Evolutionary conservation across 345 rosid species (phyloP).

Genomic region (Hypericum androsaemum): DNA sequence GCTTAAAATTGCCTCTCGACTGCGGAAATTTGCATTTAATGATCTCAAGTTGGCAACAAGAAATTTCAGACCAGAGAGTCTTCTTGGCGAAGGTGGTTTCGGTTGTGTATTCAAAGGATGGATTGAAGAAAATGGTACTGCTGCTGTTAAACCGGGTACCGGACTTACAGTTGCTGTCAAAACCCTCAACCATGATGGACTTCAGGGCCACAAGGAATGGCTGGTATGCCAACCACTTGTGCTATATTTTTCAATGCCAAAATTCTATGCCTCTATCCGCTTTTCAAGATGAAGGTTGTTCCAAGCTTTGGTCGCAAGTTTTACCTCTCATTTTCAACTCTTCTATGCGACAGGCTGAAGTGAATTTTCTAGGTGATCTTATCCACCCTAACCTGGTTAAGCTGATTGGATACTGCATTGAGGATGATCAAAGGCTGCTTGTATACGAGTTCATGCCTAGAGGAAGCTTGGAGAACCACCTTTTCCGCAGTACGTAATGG

Average conservation of each 20-base stretch:
- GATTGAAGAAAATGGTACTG: slow-evolving; percentile 97
- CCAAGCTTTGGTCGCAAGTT: background rate
- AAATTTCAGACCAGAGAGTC: slow-evolving; percentile 90
- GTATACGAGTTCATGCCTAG: slow-evolving; percentile 96
- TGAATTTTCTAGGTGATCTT: slow-evolving; percentile 85
- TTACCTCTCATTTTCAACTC: background rate
- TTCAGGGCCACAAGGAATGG: slow-evolving; percentile 99
- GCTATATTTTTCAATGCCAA: background rate
- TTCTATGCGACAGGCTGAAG: slow-evolving; percentile 60
- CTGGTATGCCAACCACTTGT: slow-evolving; percentile 44
- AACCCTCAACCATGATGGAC: slow-evolving; percentile 95
- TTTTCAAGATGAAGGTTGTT: no score
- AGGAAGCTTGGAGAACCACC: slow-evolving; percentile 97
- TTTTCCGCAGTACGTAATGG: slow-evolving; percentile 73
- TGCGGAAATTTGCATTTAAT: slow-evolving; percentile 76
- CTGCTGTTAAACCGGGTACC: slow-evolving; percentile 93
- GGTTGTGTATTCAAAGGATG: slow-evolving; percentile 97
- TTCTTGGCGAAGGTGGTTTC: slow-evolving; percentile 98
- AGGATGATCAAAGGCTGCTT: slow-evolving; percentile 87
- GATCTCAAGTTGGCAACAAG: slow-evolving; percentile 91
- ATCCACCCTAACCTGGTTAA: slow-evolving; percentile 88
- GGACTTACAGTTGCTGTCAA: slow-evolving; percentile 97
- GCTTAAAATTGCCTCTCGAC: slow-evolving; percentile 63
- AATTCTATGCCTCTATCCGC: no score
- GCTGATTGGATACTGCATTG: slow-evolving; percentile 82